Base-by-base conservation (phyloP, 2,329 filamentous ascomycete species). In the Pseudocercospora eumusae region DNA sequence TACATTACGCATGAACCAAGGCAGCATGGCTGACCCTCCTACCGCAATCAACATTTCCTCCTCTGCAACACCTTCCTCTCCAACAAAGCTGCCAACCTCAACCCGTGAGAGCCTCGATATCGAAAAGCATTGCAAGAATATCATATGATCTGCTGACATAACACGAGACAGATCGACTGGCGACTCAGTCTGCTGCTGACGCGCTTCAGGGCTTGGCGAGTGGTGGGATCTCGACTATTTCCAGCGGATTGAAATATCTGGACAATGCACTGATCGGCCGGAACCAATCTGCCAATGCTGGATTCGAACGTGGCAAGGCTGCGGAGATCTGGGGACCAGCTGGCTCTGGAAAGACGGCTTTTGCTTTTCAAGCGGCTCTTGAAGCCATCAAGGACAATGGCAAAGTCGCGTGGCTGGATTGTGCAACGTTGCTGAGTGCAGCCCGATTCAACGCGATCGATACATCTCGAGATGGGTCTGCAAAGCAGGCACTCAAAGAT, bases 261-360 rank as follows among this genome's bases (percentile, higher is more conserved):
- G 62, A 66, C 54, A 56, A 56, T 18, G 54, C 58, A n/a, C 42
- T 66, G 45, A 55, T 44, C 18, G 61, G 62, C 11, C 57, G 50
- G 18, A 59, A 55, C 11, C 40, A 52, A 1, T 53, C 33, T 52
- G 27, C 54, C 15, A 47, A 42, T 28, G 82, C 83, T 18, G 92
- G 92, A 3, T 80, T 96, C 53, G 83, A 83, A 63, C 85, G 87
- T 60, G 91, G 92, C 13, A 90, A 92, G 74, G 82, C 96, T 45
- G 90, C 90, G 3, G 93, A 98, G 76, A 79, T 96, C 55, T 96
- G 91, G 84, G 93, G 93, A 0, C 92, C 93, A 10, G 89, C 91
- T 8, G 93, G 92, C 1, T 85, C 85, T 25, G 93, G 93, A 28
- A 97, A 96, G 81, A 96, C 92, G 3, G 83, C 88, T 11, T 80